These are phyloP conservation scores for Fusarium tjaetaba DNA, from an alignment of 2,329 filamentous ascomycete species.

Conservation along the genomic window DNA sequence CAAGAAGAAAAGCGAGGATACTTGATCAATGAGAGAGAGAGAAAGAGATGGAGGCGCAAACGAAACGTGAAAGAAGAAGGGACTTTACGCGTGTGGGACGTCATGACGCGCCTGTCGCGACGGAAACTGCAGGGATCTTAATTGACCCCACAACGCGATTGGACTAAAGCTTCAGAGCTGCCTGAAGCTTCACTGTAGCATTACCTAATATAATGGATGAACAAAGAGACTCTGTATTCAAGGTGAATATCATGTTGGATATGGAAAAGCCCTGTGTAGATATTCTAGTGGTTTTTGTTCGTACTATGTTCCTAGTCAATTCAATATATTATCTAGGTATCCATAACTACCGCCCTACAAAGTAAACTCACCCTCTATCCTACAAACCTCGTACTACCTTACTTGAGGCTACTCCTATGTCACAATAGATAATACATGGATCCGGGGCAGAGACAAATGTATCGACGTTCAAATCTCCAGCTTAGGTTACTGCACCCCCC, in stretches of 20 bases:
- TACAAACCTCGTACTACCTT: not conserved
- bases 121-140: conserved; percentile 43
- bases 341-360: not conserved
- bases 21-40: not conserved
- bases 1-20: not conserved
- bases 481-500: conserved; percentile 44
- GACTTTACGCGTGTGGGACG: conserved; percentile 39
- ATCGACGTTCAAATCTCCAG: conserved; percentile 54
- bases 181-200: not conserved
- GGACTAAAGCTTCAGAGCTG: not conserved
- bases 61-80: conserved; percentile 26
- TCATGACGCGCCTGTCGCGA: conserved; percentile 47
- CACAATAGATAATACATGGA: not conserved
- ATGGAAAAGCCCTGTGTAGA: not conserved
- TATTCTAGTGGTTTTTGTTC: not conserved
- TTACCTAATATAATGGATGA: not conserved
- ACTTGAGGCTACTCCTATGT: not conserved
- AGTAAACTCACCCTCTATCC: not conserved
- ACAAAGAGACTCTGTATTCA: not conserved
- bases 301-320: not conserved
- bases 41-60: conserved; percentile 7
- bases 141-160: conserved; percentile 43
- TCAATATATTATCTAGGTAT: too few species aligned
- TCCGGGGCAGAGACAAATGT: conserved; percentile 47
- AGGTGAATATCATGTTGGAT: not conserved